Evolutionary conservation across 108 stramenopile species (phyloP).

Genomic region (Cyclotella atomus): DNA sequence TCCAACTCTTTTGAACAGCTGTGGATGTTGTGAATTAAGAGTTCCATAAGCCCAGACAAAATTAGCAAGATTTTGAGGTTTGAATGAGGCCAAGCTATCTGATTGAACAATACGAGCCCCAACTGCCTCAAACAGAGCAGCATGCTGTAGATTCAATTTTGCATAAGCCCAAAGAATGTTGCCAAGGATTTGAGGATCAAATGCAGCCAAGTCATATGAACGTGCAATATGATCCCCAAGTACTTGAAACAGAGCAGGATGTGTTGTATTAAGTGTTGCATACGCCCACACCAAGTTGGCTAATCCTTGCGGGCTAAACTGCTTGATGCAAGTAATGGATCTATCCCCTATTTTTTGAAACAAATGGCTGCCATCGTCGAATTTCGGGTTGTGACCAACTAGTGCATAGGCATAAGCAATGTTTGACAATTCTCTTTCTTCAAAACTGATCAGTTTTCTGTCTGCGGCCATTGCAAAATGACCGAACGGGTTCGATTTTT

Average conservation of each 20-base stretch:
- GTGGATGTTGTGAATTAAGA: neutral
- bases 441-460: neutral
- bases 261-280: neutral
- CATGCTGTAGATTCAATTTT: neutral
- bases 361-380: neutral
- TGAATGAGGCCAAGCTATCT: slow-evolving; percentile 11
- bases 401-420: slow-evolving; percentile 10
- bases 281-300: slow-evolving; percentile 4
- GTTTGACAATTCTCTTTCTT: neutral
- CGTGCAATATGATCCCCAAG: neutral
- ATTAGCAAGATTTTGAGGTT: slow-evolving; percentile 15
- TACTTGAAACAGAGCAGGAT: neutral
- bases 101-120: neutral
- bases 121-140: neutral
- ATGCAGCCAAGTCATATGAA: neutral
- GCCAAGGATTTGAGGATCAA: neutral
- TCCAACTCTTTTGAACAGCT: slow-evolving; percentile 2
- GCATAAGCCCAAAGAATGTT: neutral
- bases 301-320: neutral
- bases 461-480: no score
- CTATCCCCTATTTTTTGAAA: neutral
- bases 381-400: neutral
- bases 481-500: neutral
- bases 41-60: neutral
- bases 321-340: neutral